Conservation (phyloP, 1,284 basidiomycete genomes). For the Moesziomyces globuligerus region DNA sequence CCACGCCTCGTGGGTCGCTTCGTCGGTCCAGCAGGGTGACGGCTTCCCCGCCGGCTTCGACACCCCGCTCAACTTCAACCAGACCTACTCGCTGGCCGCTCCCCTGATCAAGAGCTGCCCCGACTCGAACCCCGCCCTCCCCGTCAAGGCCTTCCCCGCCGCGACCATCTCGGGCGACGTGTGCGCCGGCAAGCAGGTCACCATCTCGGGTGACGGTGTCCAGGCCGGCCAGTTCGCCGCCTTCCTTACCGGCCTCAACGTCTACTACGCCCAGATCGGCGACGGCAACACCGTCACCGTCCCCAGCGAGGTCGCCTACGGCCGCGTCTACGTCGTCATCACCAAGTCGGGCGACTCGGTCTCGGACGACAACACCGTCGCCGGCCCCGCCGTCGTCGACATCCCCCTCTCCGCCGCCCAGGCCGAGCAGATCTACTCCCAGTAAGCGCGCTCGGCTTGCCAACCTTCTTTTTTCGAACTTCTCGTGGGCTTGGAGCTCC, state of each 20-base stretch:
- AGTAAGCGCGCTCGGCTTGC: background rate
- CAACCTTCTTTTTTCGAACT: background rate
- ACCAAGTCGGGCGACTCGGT: conserved; percentile 65
- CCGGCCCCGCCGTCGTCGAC: conserved; percentile 70
- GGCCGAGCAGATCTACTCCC: conserved; percentile 35
- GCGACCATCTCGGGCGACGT: conserved; percentile 59
- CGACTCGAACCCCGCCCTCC: conserved; percentile 69
- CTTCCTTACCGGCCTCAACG: conserved; percentile 68
- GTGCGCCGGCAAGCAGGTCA: conserved; percentile 57
- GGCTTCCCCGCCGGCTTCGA: conserved; percentile 66
- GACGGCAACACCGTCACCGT: conserved; percentile 65
- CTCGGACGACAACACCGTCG: conserved; percentile 69
- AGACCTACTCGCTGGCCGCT: conserved; percentile 68
- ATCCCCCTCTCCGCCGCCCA: conserved; percentile 45
- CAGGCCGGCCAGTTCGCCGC: conserved; percentile 67
- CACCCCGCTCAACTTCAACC: conserved; percentile 71
- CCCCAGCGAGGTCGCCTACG: conserved; percentile 66
- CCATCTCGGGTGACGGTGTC: conserved; percentile 65
- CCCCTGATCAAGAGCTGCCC: conserved; percentile 71
- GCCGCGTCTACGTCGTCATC: conserved; percentile 69
- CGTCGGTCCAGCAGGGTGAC: conserved; percentile 48
- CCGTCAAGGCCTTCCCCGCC: conserved; percentile 69
- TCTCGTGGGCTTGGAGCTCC: background rate
- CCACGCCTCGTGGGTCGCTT: conserved; percentile 52
- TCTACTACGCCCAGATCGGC: conserved; percentile 55